Conservation (phyloP, 2,329 filamentous ascomycete genomes). For the Aspergillus caelatus region DNA sequence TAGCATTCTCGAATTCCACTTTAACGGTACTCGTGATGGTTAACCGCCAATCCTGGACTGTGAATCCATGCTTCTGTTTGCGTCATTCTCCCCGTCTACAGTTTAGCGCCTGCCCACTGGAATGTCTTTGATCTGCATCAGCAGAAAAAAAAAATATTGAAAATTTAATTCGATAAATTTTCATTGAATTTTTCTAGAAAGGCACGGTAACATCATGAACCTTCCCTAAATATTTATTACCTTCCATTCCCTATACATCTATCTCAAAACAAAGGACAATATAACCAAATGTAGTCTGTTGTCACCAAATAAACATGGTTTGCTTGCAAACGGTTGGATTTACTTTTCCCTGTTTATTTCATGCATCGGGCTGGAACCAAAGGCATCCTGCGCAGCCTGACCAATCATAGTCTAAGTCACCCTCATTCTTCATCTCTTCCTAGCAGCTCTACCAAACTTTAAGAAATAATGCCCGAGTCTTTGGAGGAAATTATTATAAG, state of each 20-base stretch:
- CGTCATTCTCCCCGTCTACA: conserved; percentile 16
- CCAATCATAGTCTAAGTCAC: background rate
- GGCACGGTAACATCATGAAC: background rate
- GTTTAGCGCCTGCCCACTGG: conserved; percentile 13
- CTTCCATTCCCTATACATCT: too few relatives aligned
- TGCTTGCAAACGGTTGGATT: background rate
- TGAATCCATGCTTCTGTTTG: conserved; percentile 9
- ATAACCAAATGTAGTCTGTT: background rate
- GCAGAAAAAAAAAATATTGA: too few relatives aligned
- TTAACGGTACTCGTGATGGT: background rate
- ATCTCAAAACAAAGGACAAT: background rate
- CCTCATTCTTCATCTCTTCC: background rate
- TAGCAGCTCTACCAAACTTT: background rate
- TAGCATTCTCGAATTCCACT: conserved; percentile 4
- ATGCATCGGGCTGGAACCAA: background rate
- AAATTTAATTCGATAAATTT: background rate
- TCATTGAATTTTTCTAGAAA: background rate
- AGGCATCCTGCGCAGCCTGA: background rate
- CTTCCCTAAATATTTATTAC: background rate
- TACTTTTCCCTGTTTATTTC: background rate
- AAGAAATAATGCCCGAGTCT: background rate
- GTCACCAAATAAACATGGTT: background rate
- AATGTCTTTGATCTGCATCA: conserved; percentile 5
- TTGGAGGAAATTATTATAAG: background rate
- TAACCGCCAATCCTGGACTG: too few relatives aligned